Evolutionary conservation across 768 basidiomycete species (phyloP), one percentile per base, ranked within the genome.

Genomic region (Collybia sordida): DNA sequence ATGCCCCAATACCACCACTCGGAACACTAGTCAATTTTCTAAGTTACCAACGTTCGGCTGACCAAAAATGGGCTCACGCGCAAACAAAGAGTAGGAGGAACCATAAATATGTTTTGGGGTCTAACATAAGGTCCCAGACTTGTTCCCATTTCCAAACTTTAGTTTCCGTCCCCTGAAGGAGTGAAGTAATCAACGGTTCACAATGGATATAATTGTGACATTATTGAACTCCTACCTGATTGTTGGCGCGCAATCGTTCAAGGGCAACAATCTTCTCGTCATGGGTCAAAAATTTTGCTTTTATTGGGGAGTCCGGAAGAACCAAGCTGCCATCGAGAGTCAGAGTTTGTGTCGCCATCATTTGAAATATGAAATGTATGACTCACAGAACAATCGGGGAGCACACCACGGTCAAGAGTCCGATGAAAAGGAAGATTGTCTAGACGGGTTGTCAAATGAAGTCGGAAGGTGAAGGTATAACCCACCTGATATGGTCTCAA

Each of bases 111-210:
- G 72, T 69, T 56, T 78, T 77, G 8, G 62, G 55, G 53, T 78
- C 75, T 6, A 62, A n/a, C 4, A 69, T 36, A 1, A 68, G 58
- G 27, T 75, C 72, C 58, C 54, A 59, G 11, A 73, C 72, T 58
- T 78, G 75, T 4, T 69, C 62, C 69, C 70, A 71, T 58, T 76
- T 77, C 72, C 73, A 76, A 3, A 68, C 62, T 54, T 78, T 78
- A 8, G 68, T 65, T 52, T 77, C 75, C 4, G 67, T 72, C 19
- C 69, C 74, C 69, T 66, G 35, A 4, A 37, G 15, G n/a, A 2
- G 34, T 15, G 12, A 6, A 17, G 4, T 51, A n/a, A n/a, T n/a
- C n/a, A n/a, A n/a, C n/a, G n/a, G n/a, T 35, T 36, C 21, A 19
- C 18, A 24, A 43, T 42, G n/a, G 7, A 24, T 23, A 21, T 19